These are phyloP conservation scores for Diversispora eburnea DNA, from an alignment of 192 early-diverging fungal species.

Conservation along the genomic window DNA sequence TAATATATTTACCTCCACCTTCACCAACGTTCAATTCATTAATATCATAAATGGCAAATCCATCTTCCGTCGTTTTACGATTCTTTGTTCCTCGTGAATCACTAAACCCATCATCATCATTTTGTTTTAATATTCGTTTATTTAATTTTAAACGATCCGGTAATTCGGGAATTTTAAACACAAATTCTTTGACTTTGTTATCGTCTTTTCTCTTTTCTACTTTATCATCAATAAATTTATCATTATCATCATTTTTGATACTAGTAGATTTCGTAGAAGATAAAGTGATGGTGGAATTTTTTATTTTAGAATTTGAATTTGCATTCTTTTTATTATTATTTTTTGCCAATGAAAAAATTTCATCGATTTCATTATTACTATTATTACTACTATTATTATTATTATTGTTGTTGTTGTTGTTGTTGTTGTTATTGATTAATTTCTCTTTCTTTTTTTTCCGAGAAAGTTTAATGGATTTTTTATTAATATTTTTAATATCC, in stretches of 20 bases:
- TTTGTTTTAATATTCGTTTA: slow-evolving; percentile 12
- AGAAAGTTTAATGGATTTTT: too few species aligned
- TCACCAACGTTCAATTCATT: slow-evolving; percentile 34
- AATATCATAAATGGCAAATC: slow-evolving; percentile 34
- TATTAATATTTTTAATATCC: too few species aligned
- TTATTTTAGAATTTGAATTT: not conserved
- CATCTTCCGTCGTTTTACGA: slow-evolving; percentile 38
- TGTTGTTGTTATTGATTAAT: too few species aligned
- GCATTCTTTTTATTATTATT: not conserved
- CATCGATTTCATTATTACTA: not conserved
- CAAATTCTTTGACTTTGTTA: not conserved
- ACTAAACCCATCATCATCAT: slow-evolving; percentile 34
- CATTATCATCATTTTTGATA: not conserved
- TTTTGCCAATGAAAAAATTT: not conserved
- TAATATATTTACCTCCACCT: slow-evolving; percentile 21
- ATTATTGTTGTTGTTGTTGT: too few species aligned
- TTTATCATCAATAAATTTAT: not conserved
- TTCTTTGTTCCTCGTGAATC: slow-evolving; percentile 37
- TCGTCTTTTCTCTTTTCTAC: not conserved
- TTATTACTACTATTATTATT: too few species aligned
- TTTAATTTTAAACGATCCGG: not conserved
- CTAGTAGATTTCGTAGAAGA: not conserved
- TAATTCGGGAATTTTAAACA: slow-evolving; percentile 6
- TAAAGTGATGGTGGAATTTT: not conserved
- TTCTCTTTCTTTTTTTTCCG: too few species aligned